phyloP scores from a whole-genome alignment of 2,329 filamentous ascomycete genomes.

The Ophiostoma novo-ulmi region DNA sequence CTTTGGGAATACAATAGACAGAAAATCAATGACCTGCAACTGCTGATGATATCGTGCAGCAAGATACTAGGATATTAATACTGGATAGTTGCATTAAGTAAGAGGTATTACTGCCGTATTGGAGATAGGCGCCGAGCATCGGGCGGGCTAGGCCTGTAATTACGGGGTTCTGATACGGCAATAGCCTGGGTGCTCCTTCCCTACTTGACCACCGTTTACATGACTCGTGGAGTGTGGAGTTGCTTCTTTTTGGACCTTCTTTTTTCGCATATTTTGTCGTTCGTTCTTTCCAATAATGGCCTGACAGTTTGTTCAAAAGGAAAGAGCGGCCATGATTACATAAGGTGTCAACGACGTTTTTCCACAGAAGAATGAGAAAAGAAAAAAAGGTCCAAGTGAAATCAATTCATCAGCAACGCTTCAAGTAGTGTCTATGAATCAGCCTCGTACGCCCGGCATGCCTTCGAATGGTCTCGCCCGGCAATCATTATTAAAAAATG shows the following conservation, averaged over 20 bases:
- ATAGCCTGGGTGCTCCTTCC: not conserved
- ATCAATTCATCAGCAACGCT: not conserved
- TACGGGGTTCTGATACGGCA: conserved; percentile 20
- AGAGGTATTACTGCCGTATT: not conserved
- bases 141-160: conserved; percentile 19
- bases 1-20: not conserved
- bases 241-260: not conserved
- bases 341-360: not conserved
- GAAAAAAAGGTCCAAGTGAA: no score
- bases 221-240: conserved; percentile 3
- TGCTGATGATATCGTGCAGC: not conserved
- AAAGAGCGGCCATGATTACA: not conserved
- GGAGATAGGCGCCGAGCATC: conserved; percentile 22
- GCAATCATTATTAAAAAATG: not conserved
- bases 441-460: not conserved
- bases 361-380: no score
- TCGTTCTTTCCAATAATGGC: not conserved
- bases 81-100: not conserved
- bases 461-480: not conserved
- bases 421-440: not conserved
- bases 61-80: not conserved
- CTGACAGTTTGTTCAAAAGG: not conserved
- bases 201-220: not conserved
- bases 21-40: not conserved
- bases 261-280: not conserved